Conservation (phyloP, 306 rosid genomes). For the Lablab purpureus region DNA sequence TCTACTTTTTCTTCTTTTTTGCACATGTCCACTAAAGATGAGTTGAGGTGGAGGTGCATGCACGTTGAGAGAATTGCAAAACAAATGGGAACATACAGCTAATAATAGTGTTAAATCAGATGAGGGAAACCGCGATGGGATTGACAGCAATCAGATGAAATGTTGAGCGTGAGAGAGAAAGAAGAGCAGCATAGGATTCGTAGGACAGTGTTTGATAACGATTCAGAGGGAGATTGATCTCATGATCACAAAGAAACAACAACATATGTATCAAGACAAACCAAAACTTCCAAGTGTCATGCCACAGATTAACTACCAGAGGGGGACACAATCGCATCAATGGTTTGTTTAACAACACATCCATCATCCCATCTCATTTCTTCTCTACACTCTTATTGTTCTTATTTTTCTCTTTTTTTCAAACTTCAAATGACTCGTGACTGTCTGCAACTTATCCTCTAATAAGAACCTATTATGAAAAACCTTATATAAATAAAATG, state of each 20-base stretch:
- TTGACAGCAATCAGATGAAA: conserved; percentile 41
- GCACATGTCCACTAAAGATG: conserved; percentile 11
- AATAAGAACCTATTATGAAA: no score
- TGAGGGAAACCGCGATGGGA: conserved; percentile 36
- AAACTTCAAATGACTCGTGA: background rate
- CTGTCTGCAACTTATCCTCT: background rate
- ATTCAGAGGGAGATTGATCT: conserved; percentile 38
- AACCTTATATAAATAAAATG: background rate
- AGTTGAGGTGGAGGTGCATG: conserved; percentile 38
- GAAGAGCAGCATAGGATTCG: conserved; percentile 48
- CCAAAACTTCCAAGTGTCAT: conserved; percentile 52
- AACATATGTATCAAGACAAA: conserved; percentile 47
- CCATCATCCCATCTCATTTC: background rate
- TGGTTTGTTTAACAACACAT: background rate
- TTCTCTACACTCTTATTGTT: background rate
- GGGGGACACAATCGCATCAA: conserved; percentile 29
- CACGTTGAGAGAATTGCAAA: conserved; percentile 15
- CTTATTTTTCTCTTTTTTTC: background rate
- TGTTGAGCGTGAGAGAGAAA: conserved; percentile 35
- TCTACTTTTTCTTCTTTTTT: background rate
- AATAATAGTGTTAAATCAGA: conserved; percentile 37
- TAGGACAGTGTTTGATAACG: conserved; percentile 42
- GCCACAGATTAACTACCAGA: conserved; percentile 23
- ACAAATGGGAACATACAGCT: conserved; percentile 11
- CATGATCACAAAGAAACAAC: conserved; percentile 20